Evolutionary conservation across 1,284 basidiomycete genomes (phyloP), one percentile per base, ranked within the genome.

Genomic region (Neonothopanus nambi): DNA sequence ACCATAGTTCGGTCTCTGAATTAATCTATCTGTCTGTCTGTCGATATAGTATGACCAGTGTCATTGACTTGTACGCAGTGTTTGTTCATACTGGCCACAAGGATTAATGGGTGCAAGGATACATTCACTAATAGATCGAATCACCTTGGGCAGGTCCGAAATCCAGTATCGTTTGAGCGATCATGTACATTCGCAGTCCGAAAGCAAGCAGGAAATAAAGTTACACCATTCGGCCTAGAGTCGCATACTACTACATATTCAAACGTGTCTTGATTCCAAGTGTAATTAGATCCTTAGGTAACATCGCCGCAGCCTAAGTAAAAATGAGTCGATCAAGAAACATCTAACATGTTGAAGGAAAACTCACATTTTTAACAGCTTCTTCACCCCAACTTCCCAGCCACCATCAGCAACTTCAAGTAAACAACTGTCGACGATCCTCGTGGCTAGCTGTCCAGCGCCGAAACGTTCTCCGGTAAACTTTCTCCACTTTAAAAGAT

Each of bases 381-480:
- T 84, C 83, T 65, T 87, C 81, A 1, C 93, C 94, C 95, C 94
- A 28, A 91, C 88, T 30, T 93, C 89, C 95, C 95, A 97, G 5
- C 89, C 89, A 51, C 78, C 81, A 57, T 85, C 80, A 5, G 93
- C 82, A 17, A 92, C 76, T 1, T 83, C 83, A 43, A 89, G 61
- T 45, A 95, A 76, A 56, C 79, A 79, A 15, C 78, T 72, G n/a
- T 78, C 77, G 7, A 91, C 75, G 15, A 93, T 67, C 54, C 75
- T 76, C 15, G 72, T 77, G 13, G 85, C 77, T 41, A 92, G 68
- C 55, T 78, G 73, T 3, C 78, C 78, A 13, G 87, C 67, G 2
- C 82, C 79, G 57, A 81, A 81, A 43, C 79, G 77, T 56, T 87
- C 86, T 12, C 83, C 82, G 1, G 82, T 77, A 61, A 85, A 85